Evolutionary conservation across 1,284 basidiomycete genomes (phyloP).

Genomic region (Abortiporus biennis): DNA sequence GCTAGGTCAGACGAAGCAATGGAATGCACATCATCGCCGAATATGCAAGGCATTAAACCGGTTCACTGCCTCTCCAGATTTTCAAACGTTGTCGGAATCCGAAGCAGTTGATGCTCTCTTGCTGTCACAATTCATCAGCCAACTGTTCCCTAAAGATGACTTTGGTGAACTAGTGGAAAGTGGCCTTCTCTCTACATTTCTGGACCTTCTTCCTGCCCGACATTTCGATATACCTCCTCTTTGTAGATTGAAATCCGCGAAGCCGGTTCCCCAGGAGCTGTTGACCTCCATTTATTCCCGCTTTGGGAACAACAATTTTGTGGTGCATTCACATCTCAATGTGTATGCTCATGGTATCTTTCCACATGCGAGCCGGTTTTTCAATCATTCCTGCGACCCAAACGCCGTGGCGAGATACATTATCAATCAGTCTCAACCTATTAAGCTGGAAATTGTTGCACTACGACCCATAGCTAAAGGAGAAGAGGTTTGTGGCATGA

Average conservation of each 20-base stretch:
- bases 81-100: slow-evolving; percentile 41
- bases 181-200: slow-evolving; percentile 30
- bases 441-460: slow-evolving; percentile 57
- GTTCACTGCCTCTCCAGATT: slow-evolving; percentile 39
- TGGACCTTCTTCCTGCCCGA: slow-evolving; percentile 40
- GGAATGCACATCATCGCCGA: slow-evolving; percentile 55
- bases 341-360: slow-evolving; percentile 68
- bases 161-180: neutral
- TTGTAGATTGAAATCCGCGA: slow-evolving; percentile 13
- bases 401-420: slow-evolving; percentile 63
- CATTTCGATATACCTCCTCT: slow-evolving; percentile 18
- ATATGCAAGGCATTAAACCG: slow-evolving; percentile 53
- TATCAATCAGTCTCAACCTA: slow-evolving; percentile 30
- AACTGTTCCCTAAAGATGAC: slow-evolving; percentile 21
- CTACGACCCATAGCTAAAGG: slow-evolving; percentile 45
- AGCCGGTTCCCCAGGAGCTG: slow-evolving; percentile 18
- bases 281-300: slow-evolving; percentile 39
- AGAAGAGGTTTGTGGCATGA: slow-evolving; percentile 50
- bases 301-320: slow-evolving; percentile 75
- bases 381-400: slow-evolving; percentile 74
- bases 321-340: slow-evolving; percentile 61
- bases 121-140: slow-evolving; percentile 54
- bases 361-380: slow-evolving; percentile 62
- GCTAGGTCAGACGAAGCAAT: slow-evolving; percentile 59
- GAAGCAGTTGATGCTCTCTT: slow-evolving; percentile 56